Conservation (phyloP, 2,329 filamentous ascomycete genomes). For the Pseudopyrenochaeta lycopersici region DNA sequence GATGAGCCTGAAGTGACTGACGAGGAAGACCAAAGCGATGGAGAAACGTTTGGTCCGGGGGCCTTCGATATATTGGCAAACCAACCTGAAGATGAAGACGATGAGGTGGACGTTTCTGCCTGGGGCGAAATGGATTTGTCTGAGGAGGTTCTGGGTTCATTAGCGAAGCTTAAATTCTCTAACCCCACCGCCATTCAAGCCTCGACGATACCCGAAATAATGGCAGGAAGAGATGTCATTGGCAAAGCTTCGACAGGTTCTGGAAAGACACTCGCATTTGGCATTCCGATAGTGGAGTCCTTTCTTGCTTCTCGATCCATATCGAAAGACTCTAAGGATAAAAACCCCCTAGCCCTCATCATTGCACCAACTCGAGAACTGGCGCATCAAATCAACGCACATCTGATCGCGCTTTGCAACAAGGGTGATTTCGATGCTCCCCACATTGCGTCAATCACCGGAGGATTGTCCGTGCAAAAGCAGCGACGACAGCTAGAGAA, state of each 20-base stretch:
- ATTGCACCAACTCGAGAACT: slow-evolving; percentile 92
- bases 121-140: slow-evolving; percentile 83
- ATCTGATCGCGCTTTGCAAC: slow-evolving; percentile 78
- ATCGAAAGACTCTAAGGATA: slow-evolving; percentile 38
- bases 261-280: slow-evolving; percentile 95
- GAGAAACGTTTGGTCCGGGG: slow-evolving; percentile 41
- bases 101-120: slow-evolving; percentile 75
- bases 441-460: slow-evolving; percentile 84
- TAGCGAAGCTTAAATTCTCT: slow-evolving; percentile 81
- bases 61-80: slow-evolving; percentile 66
- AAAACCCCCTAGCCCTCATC: slow-evolving; percentile 70
- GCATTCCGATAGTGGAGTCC: slow-evolving; percentile 87
- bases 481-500: slow-evolving; percentile 84
- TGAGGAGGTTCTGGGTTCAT: slow-evolving; percentile 72
- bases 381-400: slow-evolving; percentile 87
- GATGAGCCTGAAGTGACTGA: slow-evolving; percentile 30
- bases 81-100: slow-evolving; percentile 60
- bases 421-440: slow-evolving; percentile 68
- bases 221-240: slow-evolving; percentile 87
- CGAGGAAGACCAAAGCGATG: slow-evolving; percentile 24
- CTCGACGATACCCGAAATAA: slow-evolving; percentile 80
- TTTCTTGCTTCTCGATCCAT: slow-evolving; percentile 66
- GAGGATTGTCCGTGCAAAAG: slow-evolving; percentile 92
- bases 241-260: slow-evolving; percentile 97
- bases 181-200: slow-evolving; percentile 85